Base-by-base conservation (phyloP, 768 basidiomycete species). In the Clathrus columnatus region DNA sequence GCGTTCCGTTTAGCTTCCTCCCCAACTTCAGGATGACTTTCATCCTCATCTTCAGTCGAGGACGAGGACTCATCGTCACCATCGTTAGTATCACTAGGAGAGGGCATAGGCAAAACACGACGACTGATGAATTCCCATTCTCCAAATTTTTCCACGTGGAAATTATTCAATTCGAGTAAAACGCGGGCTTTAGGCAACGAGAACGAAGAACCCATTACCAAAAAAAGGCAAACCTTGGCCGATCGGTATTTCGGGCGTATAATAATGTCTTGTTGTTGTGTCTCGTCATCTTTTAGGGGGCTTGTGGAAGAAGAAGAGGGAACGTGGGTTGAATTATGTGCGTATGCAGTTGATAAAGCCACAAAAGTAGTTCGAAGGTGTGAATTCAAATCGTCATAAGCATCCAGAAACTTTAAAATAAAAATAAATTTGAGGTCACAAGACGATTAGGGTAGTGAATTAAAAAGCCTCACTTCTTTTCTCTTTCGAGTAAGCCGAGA, bases 341-440 rank as follows among this genome's bases (percentile, higher is more conserved):
- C 82, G 18, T 87, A 69, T 0, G 87, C 83, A 0, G 81, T 82
- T 1, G 87, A 85, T 5, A 91, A 72, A 0, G 85, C 78, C 7
- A 80, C 75, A 64, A 89, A 90, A 0, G 88, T 88, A 0, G 86
- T 86, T 51, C 77, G 73, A 11, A 90, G 70, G 67, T 91, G 88
- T 1, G 84, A 89, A 0, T 80, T 70, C 18, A 91, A 75, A 0
- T 79, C 83, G 62, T 90, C 88, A 51, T 81, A 83, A 7, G 85
- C 79, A 4, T 74, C 69, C 14, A 90, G 65, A 27, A 58, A 43
- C 57, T n/a, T n/a, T 58, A 30, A 53, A 30, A 26, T 16, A 44
- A 32, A 23, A 23, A 5, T 28, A 48, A 24, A 18, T 11, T 48
- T 24, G 4, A 24, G 46, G 41, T 14, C 41, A 36, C 4, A 3